phyloP scores from a whole-genome alignment of 2,329 filamentous ascomycete genomes.

The Talaromyces atroroseus region DNA sequence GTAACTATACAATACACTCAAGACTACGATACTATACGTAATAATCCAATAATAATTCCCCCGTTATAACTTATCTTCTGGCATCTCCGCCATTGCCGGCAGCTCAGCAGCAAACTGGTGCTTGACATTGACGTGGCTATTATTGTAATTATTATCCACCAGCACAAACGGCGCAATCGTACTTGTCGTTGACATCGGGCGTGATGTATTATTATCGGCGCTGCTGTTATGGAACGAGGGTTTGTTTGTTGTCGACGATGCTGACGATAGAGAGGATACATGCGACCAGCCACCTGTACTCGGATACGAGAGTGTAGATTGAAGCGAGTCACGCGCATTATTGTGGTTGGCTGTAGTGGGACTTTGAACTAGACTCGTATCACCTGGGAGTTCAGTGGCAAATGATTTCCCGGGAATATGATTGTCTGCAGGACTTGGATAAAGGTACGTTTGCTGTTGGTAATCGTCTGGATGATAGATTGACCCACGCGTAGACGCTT shows the following conservation, averaged over 20 bases:
- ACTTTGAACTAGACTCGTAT: background rate
- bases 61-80: background rate
- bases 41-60: background rate
- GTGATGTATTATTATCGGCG: background rate
- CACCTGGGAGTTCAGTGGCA: constrained; percentile 9
- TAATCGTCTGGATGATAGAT: background rate
- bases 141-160: background rate
- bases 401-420: constrained; percentile 2
- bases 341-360: background rate
- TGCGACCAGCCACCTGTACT: constrained; percentile 3
- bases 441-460: background rate
- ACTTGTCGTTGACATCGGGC: constrained; percentile 1
- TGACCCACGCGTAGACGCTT: background rate
- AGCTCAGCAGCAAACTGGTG: constrained; percentile 10
- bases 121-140: background rate
- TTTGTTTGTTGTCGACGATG: background rate
- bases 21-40: background rate
- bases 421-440: background rate
- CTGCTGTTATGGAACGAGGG: background rate
- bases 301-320: constrained; percentile 9
- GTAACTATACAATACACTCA: background rate
- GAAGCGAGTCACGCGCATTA: constrained; percentile 6
- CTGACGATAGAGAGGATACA: background rate
- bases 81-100: constrained; percentile 8
- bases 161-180: background rate